phyloP scores from a whole-genome alignment of 805 yeast species.

The Grigorovia humatica region DNA sequence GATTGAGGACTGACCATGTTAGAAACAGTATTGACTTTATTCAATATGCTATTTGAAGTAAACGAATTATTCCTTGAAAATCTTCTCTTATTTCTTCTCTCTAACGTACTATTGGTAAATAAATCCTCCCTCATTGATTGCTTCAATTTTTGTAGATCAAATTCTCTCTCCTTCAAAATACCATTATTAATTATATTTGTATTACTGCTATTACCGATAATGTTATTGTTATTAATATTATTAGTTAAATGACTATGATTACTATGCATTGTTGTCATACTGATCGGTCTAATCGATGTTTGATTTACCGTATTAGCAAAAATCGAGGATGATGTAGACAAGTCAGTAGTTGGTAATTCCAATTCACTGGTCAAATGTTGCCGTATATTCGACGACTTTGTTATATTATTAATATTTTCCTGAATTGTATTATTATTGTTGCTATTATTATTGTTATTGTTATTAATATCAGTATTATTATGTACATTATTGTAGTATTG shows the following conservation, averaged over 20 bases:
- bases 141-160: not conserved
- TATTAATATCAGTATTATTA: not conserved
- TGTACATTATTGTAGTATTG: slow-evolving; percentile 1
- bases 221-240: not conserved
- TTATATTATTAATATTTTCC: not conserved
- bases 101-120: not conserved
- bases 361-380: not conserved
- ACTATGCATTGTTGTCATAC: slow-evolving; percentile 5
- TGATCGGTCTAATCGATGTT: slow-evolving; percentile 2
- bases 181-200: not conserved
- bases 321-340: slow-evolving; percentile 2
- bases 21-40: not conserved
- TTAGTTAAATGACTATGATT: not conserved
- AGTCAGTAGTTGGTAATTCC: not conserved
- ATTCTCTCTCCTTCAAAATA: not conserved
- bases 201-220: not conserved
- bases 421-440: not conserved
- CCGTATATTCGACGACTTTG: not conserved
- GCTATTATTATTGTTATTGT: not conserved
- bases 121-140: slow-evolving; percentile 1
- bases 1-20: not conserved
- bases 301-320: slow-evolving; percentile 4
- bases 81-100: slow-evolving; percentile 1
- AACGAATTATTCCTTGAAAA: not conserved
- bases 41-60: slow-evolving; percentile 1